Evolutionary conservation across 2,329 filamentous ascomycete species (phyloP).

Genomic region (Dryadomyces sulphureus): DNA sequence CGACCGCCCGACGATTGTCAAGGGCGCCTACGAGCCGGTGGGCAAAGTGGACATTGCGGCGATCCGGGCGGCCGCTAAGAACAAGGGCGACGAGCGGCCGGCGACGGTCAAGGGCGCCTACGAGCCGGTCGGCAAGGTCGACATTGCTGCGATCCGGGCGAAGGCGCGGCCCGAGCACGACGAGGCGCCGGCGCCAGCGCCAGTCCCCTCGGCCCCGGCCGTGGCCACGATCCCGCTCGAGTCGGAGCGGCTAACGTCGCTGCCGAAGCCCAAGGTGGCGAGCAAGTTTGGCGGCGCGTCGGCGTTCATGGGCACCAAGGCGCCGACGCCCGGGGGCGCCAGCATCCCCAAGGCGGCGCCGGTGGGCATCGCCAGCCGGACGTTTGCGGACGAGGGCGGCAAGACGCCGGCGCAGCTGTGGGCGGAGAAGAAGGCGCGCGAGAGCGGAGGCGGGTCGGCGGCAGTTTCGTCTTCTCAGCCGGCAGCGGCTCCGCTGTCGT

Average conservation of each 20-base stretch:
- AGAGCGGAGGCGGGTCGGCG: slow-evolving; percentile 32
- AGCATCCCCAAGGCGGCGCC: slow-evolving; percentile 44
- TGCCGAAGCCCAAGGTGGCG: slow-evolving; percentile 90
- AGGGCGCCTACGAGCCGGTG: slow-evolving; percentile 85
- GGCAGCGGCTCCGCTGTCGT: slow-evolving; percentile 26
- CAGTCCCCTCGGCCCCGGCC: slow-evolving; percentile 29
- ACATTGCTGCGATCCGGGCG: slow-evolving; percentile 1
- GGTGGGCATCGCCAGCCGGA: slow-evolving; percentile 71
- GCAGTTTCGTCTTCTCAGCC: slow-evolving; percentile 16
- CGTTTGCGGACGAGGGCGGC: slow-evolving; percentile 85
- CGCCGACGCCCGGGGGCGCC: slow-evolving; percentile 58
- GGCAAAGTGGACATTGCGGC: slow-evolving; percentile 96
- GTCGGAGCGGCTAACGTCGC: slow-evolving; percentile 66
- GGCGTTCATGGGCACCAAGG: slow-evolving; percentile 75
- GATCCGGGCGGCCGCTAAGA: slow-evolving; percentile 60
- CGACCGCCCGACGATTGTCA: slow-evolving; percentile 71
- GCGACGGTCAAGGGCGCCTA: slow-evolving; percentile 19
- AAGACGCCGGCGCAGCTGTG: slow-evolving; percentile 95
- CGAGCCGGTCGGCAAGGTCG: slow-evolving; percentile 2
- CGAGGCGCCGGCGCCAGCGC: slow-evolving; percentile 19
- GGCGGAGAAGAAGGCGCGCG: slow-evolving; percentile 90
- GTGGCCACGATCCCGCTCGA: slow-evolving; percentile 49
- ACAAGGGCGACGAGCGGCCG: slow-evolving; percentile 34
- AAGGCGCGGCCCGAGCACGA: background rate
- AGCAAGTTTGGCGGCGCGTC: slow-evolving; percentile 68